These are phyloP conservation scores for Candida gorgasii DNA, from an alignment of 805 yeast species.

Conservation along the genomic window DNA sequence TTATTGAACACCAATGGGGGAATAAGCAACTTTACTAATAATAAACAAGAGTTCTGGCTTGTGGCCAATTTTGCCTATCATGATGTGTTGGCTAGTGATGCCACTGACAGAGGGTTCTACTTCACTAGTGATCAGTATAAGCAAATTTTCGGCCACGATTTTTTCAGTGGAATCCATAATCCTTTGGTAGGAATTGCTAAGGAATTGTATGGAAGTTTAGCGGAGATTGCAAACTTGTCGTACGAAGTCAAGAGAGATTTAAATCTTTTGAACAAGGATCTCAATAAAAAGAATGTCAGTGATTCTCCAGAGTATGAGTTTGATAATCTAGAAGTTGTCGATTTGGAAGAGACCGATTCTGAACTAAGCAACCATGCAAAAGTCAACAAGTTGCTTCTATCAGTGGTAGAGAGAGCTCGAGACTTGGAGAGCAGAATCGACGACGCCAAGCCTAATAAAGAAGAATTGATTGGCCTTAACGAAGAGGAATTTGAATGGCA, in stretches of 20 bases:
- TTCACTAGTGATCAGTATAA: slow-evolving; percentile 65
- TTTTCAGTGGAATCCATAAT: slow-evolving; percentile 50
- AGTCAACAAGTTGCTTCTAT: slow-evolving; percentile 21
- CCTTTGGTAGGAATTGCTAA: slow-evolving; percentile 75
- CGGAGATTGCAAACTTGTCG: slow-evolving; percentile 65
- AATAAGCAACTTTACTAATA: slow-evolving; percentile 48
- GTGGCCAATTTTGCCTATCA: slow-evolving; percentile 80
- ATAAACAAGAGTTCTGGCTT: slow-evolving; percentile 68
- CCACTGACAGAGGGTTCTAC: slow-evolving; percentile 61
- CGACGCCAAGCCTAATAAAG: slow-evolving; percentile 51
- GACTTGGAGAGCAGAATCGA: slow-evolving; percentile 52
- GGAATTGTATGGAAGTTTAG: slow-evolving; percentile 64
- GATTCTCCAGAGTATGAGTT: slow-evolving; percentile 15
- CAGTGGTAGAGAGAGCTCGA: slow-evolving; percentile 31
- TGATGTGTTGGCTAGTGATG: slow-evolving; percentile 67
- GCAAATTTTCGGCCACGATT: slow-evolving; percentile 41
- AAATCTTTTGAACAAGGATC: slow-evolving; percentile 7
- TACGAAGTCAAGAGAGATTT: slow-evolving; percentile 45
- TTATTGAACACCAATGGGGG: slow-evolving; percentile 66
- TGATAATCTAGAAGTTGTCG: slow-evolving; percentile 3
- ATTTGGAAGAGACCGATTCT: slow-evolving; percentile 4
- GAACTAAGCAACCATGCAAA: slow-evolving; percentile 26
- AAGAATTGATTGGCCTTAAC: slow-evolving; percentile 41
- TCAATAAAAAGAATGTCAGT: slow-evolving; percentile 14
- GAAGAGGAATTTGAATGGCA: slow-evolving; percentile 62